These are phyloP conservation scores for Dactylellina cionopaga DNA, from an alignment of 2,329 filamentous ascomycete genomes.

Conservation along the genomic window DNA sequence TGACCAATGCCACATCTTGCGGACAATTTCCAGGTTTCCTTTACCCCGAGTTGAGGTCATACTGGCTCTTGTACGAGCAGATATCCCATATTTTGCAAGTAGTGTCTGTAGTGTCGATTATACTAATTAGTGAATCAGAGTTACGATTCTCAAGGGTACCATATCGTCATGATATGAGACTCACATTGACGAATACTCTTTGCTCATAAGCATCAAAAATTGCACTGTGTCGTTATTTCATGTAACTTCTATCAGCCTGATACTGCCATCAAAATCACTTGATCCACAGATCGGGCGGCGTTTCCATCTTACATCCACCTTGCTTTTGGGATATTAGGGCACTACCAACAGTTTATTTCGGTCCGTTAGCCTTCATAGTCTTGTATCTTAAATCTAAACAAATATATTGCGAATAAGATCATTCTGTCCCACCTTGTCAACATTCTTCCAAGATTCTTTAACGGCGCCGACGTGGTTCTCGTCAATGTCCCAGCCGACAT, in stretches of 20 bases:
- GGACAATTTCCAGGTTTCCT: slow-evolving; percentile 46
- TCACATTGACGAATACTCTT: slow-evolving; percentile 33
- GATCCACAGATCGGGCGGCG: not conserved
- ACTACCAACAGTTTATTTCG: slow-evolving; percentile 6
- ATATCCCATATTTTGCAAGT: slow-evolving; percentile 34
- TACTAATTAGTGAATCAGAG: not conserved
- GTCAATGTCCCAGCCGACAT: slow-evolving; percentile 37
- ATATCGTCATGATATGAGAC: not conserved
- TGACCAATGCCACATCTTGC: slow-evolving; percentile 52
- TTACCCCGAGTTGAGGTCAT: slow-evolving; percentile 40
- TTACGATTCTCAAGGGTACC: not conserved
- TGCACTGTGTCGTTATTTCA: slow-evolving; percentile 6
- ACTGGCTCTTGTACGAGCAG: slow-evolving; percentile 30
- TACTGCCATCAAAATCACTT: not conserved
- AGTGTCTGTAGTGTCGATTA: slow-evolving; percentile 1
- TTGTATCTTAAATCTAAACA: not conserved
- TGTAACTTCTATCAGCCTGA: not conserved
- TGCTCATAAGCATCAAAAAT: slow-evolving; percentile 48
- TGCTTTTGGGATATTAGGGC: slow-evolving; percentile 8
- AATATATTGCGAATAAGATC: too few species aligned
- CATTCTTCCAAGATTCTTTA: slow-evolving; percentile 34
- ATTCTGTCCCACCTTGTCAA: slow-evolving; percentile 22
- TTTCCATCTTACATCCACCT: slow-evolving; percentile 47
- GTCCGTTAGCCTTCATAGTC: not conserved
- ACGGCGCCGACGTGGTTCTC: slow-evolving; percentile 9